A percentile compares a stretch with the other conserved stretches of the same genome.
These are phyloP conservation scores for Pseudogymnoascus sp. DNA, from an alignment of 2,329 filamentous ascomycete species.

Conservation along the genomic window DNA sequence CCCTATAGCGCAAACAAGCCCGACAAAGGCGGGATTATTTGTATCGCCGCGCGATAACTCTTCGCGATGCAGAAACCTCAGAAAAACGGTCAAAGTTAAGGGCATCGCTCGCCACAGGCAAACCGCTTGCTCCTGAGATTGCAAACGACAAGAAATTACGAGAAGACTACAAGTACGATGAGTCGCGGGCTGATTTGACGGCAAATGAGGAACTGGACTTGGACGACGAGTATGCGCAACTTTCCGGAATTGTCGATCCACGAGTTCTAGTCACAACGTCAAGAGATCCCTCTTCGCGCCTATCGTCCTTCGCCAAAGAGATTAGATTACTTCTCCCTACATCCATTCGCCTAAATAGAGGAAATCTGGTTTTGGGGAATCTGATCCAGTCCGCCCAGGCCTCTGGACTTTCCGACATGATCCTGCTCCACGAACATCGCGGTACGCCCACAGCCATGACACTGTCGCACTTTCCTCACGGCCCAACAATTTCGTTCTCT, in stretches of 20 bases:
- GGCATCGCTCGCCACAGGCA: slow-evolving; percentile 79
- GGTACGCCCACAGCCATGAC: slow-evolving; percentile 87
- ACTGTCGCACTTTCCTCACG: slow-evolving; percentile 79
- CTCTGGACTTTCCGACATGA: slow-evolving; percentile 73
- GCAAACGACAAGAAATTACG: slow-evolving; percentile 79
- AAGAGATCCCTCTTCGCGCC: slow-evolving; percentile 73
- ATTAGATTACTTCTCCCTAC: slow-evolving; percentile 78
- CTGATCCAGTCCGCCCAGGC: slow-evolving; percentile 75
- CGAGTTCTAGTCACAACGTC: slow-evolving; percentile 86
- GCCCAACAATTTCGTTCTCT: slow-evolving; percentile 79
- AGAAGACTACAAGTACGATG: slow-evolving; percentile 89
- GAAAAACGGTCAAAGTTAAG: slow-evolving; percentile 85
- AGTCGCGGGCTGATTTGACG: slow-evolving; percentile 63
- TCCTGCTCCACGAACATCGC: slow-evolving; percentile 86
- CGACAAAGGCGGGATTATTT: slow-evolving; percentile 80
- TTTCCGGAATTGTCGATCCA: slow-evolving; percentile 87
- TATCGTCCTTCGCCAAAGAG: slow-evolving; percentile 90
- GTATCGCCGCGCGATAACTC: slow-evolving; percentile 77
- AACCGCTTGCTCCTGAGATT: slow-evolving; percentile 71
- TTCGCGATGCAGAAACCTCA: slow-evolving; percentile 85
- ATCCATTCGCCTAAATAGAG: slow-evolving; percentile 80
- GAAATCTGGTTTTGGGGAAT: slow-evolving; percentile 80
- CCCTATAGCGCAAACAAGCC: slow-evolving; percentile 57
- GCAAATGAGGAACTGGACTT: slow-evolving; percentile 64
- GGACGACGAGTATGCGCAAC: slow-evolving; percentile 83